These are phyloP conservation scores for Phanerochaete sordida DNA, from an alignment of 768 basidiomycete species.

Conservation along the genomic window DNA sequence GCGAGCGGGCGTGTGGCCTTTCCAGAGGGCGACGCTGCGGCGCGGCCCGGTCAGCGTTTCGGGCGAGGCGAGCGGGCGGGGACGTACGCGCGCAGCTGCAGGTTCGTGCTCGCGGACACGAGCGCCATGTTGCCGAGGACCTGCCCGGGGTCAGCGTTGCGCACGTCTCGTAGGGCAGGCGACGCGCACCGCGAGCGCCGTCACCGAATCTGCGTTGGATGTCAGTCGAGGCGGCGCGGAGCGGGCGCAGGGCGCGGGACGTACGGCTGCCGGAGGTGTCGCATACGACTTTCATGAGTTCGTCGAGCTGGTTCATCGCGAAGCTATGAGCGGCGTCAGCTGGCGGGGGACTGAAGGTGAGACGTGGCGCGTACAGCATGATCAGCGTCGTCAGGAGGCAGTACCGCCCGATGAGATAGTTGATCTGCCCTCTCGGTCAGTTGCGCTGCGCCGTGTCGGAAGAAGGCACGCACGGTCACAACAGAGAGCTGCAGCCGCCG, in stretches of 20 bases:
- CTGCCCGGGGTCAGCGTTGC: neutral
- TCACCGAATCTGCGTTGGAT: neutral
- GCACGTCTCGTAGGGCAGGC: neutral
- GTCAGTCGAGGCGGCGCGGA: neutral
- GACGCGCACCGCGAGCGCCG: neutral
- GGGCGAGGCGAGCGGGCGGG: neutral
- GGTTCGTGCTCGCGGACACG: conserved; percentile 6
- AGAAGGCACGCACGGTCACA: neutral
- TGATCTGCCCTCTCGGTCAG: no score
- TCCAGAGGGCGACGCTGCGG: neutral
- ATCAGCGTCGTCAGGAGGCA: neutral
- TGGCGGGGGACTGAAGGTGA: no score
- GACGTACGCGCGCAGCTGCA: conserved; percentile 7
- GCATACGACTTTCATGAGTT: neutral
- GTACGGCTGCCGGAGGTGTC: neutral
- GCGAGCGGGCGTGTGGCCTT: neutral
- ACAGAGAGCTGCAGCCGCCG: neutral
- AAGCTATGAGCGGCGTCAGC: neutral
- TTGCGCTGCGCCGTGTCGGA: neutral
- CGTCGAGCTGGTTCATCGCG: neutral
- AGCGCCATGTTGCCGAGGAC: conserved; percentile 1
- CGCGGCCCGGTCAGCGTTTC: neutral
- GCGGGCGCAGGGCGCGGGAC: neutral
- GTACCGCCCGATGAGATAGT: conserved; percentile 7
- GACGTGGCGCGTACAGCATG: neutral